phyloP scores from a whole-genome alignment of 2,329 filamentous ascomycete species.

The Ascocoryne sarcoides region DNA sequence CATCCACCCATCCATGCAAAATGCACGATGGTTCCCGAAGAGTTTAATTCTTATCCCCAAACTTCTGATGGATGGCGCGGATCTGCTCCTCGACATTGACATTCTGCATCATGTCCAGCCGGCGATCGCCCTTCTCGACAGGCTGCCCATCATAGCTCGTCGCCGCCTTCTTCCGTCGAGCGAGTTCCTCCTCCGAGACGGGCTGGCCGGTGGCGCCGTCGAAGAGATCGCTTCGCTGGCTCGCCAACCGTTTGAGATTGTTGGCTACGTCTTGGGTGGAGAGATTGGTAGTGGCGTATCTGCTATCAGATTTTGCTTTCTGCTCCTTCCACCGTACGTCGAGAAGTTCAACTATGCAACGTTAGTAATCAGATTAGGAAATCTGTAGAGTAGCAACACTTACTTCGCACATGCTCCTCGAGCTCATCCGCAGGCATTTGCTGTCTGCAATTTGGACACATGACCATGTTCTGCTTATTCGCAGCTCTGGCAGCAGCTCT shows the following conservation, averaged over 20 bases:
- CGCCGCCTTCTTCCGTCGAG: conserved; percentile 68
- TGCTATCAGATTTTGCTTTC: conserved; percentile 77
- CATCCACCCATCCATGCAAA: too few relatives aligned
- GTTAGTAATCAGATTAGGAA: conserved; percentile 9
- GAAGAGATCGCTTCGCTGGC: conserved; percentile 80
- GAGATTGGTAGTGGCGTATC: conserved; percentile 77
- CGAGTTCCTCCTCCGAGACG: conserved; percentile 64
- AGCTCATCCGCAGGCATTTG: conserved; percentile 81
- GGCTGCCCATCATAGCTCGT: conserved; percentile 57
- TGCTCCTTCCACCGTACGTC: conserved; percentile 96
- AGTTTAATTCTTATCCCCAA: conserved; percentile 29
- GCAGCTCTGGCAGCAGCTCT: conserved; percentile 66
- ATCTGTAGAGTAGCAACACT: conserved; percentile 23
- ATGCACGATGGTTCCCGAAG: too few relatives aligned
- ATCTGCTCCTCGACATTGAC: conserved; percentile 85
- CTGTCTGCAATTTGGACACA: conserved; percentile 91
- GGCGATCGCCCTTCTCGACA: conserved; percentile 47
- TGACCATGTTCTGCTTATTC: conserved; percentile 55
- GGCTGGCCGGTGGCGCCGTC: conserved; percentile 62
- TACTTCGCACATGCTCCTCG: conserved; percentile 84
- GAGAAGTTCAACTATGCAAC: conserved; percentile 62
- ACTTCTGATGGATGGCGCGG: conserved; percentile 54
- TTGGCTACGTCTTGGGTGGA: conserved; percentile 82
- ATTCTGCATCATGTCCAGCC: conserved; percentile 48
- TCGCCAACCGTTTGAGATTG: conserved; percentile 90